Percentiles rank a stretch among this genome's conserved stretches.
Conservation (phyloP, 179 eudicot genomes). For the Patellifolia procumbens region DNA sequence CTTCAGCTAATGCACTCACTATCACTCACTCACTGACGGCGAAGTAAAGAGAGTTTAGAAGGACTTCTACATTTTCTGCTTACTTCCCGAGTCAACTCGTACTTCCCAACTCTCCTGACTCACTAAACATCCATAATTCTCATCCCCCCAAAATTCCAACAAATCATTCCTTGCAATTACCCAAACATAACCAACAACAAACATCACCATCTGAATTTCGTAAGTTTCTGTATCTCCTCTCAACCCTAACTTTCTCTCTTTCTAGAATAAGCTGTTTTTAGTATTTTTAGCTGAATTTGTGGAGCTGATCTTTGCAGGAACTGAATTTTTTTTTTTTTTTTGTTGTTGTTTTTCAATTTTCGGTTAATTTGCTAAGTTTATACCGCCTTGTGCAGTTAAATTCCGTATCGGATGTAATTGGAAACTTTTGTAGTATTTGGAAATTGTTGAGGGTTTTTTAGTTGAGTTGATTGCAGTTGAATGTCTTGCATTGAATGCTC, state of each 20-base stretch:
- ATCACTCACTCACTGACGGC: no score
- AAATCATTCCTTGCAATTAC: not conserved
- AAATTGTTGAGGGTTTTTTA: not conserved
- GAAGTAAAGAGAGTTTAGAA: no score
- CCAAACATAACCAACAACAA: not conserved
- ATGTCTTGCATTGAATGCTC: not conserved
- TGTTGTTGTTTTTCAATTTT: not conserved
- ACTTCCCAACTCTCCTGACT: not conserved
- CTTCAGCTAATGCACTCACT: no score
- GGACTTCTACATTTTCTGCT: not conserved
- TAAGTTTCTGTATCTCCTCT: not conserved
- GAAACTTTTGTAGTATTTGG: not conserved
- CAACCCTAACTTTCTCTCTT: not conserved
- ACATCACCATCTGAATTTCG: not conserved
- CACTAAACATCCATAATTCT: not conserved
- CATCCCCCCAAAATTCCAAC: not conserved
- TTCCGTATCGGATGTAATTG: not conserved
- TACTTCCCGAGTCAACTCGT: conserved; percentile 1
- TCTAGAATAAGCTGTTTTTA: no score
- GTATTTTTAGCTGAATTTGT: no score
- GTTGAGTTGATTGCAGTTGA: not conserved
- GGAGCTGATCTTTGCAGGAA: no score
- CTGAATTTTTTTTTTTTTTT: not conserved
- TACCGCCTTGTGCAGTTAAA: not conserved
- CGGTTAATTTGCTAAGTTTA: not conserved